Evolutionary conservation across 768 basidiomycete genomes (phyloP), one percentile per base, ranked within the genome.

Genomic region (Coprinellus micaceus): DNA sequence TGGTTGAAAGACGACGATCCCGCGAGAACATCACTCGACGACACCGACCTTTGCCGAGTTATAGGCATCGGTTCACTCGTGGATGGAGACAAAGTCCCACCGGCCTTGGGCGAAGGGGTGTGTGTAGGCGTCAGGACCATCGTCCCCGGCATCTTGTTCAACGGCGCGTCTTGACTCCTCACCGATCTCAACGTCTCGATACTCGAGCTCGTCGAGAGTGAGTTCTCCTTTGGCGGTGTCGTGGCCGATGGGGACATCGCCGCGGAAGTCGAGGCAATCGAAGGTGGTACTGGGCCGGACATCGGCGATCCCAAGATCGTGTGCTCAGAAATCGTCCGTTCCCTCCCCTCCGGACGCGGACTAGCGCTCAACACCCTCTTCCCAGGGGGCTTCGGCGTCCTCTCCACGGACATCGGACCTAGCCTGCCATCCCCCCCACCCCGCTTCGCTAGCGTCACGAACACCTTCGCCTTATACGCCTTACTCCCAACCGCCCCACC

Each of bases 401-500:
- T 59, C 15, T 29, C 57, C 26, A 36, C 58, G 60, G 25, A 52
- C 56, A 33, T n/a, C 37, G 25, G 66, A 64, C 65, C 63, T 28
- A 60, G 58, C 43, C 59, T 58, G 30, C 57, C 36, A 40, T 55
- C 55, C 22, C 21, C 54, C 33, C 58, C 60, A 29, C 47, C 50
- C 30, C 54, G 44, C 39, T 58, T 52, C 33, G 66, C 67, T n/a
- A 73, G 60, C 24, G 70, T 69, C 47, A 89, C 71, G 25, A 85
- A 66, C 29, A 88, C 68, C 1, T 76, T 73, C 49, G 76, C 75
- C 52, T 71, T 71, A 66, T 88, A 87, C 11, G 77, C 70, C 65
- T 73, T 78, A 57, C 73, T 76, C 24, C 77, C 76, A 22, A 9
- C 36, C 36, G 17, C 36, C 9, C 36, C 36, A 9, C 36, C 36